Evolutionary conservation across 352 stramenopile species (phyloP).

Genomic region (Albugo candida): DNA sequence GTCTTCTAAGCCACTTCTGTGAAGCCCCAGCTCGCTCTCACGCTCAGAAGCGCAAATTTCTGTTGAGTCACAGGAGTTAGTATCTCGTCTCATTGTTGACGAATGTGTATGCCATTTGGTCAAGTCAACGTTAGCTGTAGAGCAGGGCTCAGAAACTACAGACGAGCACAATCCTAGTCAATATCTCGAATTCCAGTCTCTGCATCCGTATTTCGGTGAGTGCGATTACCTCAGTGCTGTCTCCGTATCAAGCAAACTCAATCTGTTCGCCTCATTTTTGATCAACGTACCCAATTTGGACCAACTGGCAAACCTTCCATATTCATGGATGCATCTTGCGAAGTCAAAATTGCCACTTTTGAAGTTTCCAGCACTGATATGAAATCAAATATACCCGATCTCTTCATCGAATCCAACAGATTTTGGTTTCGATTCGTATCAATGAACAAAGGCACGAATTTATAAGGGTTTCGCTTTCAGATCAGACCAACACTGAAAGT

Average conservation of each 20-base stretch:
- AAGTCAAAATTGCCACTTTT: conserved; percentile 27
- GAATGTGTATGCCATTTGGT: conserved; percentile 76
- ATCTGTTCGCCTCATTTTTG: conserved; percentile 61
- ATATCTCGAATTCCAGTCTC: conserved; percentile 41
- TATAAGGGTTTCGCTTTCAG: conserved; percentile 68
- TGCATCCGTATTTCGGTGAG: conserved; percentile 70
- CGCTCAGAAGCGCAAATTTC: background rate
- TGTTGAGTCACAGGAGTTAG: conserved; percentile 32
- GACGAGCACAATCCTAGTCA: conserved; percentile 1
- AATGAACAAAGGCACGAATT: conserved; percentile 35
- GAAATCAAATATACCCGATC: conserved; percentile 25
- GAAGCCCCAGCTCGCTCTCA: background rate
- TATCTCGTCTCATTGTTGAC: conserved; percentile 59
- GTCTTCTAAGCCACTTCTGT: conserved; percentile 15
- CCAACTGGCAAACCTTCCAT: conserved; percentile 50
- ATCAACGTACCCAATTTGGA: conserved; percentile 51
- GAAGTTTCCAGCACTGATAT: conserved; percentile 21
- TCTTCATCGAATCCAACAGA: conserved; percentile 46
- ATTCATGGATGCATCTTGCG: conserved; percentile 45
- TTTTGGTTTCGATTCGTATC: conserved; percentile 73
- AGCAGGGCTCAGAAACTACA: conserved; percentile 14
- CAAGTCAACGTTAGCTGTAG: conserved; percentile 50
- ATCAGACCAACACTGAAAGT: conserved; percentile 62
- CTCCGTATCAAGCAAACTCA: conserved; percentile 22
- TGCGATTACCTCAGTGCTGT: conserved; percentile 61